These are phyloP conservation scores for Millerago galiae DNA, from an alignment of 805 yeast species.

Conservation along the genomic window DNA sequence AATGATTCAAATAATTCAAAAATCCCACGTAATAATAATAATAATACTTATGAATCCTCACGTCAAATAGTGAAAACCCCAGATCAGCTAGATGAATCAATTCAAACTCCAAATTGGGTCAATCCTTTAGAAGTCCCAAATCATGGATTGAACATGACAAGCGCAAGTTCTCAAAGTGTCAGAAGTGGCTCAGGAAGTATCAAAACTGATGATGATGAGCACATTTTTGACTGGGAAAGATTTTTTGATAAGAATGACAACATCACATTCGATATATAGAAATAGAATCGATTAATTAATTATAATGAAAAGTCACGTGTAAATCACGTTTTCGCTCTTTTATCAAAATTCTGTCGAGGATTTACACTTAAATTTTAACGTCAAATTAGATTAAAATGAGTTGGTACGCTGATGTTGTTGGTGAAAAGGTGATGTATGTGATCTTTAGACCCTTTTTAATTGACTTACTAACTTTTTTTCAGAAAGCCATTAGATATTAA, in stretches of 20 bases:
- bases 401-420: conserved; percentile 9
- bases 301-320: neutral
- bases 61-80: no score
- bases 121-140: neutral
- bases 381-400: conserved; percentile 2
- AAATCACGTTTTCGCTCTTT: neutral
- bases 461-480: neutral
- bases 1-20: neutral
- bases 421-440: neutral
- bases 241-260: conserved; percentile 21
- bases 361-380: neutral
- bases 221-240: conserved; percentile 23
- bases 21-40: no score
- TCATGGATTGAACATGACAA: neutral
- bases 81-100: no score
- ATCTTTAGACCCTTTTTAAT: no score
- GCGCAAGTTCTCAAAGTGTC: neutral
- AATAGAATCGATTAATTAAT: neutral
- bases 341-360: no score
- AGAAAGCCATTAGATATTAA: conserved; percentile 2
- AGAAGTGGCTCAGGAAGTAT: conserved; percentile 6
- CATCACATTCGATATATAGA: conserved; percentile 7
- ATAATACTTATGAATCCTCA: no score
- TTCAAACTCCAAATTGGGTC: neutral
- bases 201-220: conserved; percentile 15